phyloP scores from a whole-genome alignment of 2,329 filamentous ascomycete species.

The Teratosphaeria zuluensis region DNA sequence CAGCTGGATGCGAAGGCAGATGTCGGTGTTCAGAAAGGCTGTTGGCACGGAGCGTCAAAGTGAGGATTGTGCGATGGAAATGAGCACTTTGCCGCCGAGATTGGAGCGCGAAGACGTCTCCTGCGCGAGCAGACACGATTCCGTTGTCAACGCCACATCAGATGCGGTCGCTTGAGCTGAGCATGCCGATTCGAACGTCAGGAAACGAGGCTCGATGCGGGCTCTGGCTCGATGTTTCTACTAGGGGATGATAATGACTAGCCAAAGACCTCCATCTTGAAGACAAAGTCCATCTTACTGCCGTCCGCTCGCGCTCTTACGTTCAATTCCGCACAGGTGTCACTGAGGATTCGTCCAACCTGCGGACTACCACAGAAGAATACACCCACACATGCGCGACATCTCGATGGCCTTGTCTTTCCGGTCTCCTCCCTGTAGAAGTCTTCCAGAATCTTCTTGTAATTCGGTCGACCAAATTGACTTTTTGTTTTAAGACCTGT shows the following conservation, averaged over 20 bases:
- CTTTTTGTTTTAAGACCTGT: slow-evolving; percentile 38
- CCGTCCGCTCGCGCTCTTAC: neutral
- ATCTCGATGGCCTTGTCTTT: neutral
- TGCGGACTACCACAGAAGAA: neutral
- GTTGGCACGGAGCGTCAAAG: neutral
- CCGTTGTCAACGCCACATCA: neutral
- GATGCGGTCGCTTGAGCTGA: neutral
- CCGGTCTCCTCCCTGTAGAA: neutral
- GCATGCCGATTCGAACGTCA: neutral
- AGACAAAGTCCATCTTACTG: neutral
- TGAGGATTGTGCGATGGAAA: neutral
- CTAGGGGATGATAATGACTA: neutral
- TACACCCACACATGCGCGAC: neutral
- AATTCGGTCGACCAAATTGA: slow-evolving; percentile 7
- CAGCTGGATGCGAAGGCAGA: neutral
- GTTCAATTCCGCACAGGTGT: neutral
- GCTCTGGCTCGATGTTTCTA: too few species aligned
- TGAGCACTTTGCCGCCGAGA: neutral
- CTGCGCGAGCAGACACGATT: neutral
- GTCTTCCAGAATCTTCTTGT: neutral
- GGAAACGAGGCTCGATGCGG: too few species aligned
- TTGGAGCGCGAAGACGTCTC: neutral
- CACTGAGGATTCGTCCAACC: neutral
- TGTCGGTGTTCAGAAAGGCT: neutral
- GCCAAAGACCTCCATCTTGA: neutral